Percentiles rank a stretch among this genome's conserved stretches.
phyloP scores from a whole-genome alignment of 2,329 filamentous ascomycete genomes.

The Calcarisporium arbuscula region DNA sequence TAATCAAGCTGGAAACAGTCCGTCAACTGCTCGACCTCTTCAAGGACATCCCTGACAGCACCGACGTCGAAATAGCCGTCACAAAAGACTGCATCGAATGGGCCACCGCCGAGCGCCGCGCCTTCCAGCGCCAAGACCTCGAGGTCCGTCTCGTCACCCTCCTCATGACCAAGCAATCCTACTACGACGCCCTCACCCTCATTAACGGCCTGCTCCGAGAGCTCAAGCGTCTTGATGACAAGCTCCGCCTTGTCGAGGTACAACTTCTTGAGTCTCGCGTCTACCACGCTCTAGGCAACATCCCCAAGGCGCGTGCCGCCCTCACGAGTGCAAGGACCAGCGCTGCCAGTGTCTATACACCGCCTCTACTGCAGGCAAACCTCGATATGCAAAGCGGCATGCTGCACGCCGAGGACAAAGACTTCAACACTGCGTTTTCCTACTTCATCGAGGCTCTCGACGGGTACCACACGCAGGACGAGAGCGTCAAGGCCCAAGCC shows the following conservation, averaged over 20 bases:
- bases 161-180: conserved; percentile 95
- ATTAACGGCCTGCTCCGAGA: conserved; percentile 96
- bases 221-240: conserved; percentile 96
- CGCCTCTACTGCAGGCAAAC: conserved; percentile 87
- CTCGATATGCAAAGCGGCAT: conserved; percentile 99
- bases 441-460: conserved; percentile 99
- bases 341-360: conserved; percentile 94
- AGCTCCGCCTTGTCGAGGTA: conserved; percentile 94
- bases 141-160: conserved; percentile 90
- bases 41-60: conserved; percentile 85
- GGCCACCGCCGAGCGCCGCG: conserved; percentile 89
- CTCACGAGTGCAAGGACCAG: conserved; percentile 91
- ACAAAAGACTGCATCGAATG: conserved; percentile 99
- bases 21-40: conserved; percentile 96
- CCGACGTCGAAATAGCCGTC: conserved; percentile 88
- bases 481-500: conserved; percentile 83
- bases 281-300: conserved; percentile 95
- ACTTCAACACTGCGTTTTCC: conserved; percentile 97
- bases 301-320: conserved; percentile 89
- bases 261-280: conserved; percentile 95
- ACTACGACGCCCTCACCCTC: conserved; percentile 92
- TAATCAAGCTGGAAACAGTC: too few relatives aligned
- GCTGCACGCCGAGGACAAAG: conserved; percentile 96
- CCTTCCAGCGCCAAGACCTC: conserved; percentile 95
- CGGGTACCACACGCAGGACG: conserved; percentile 91